Evolutionary conservation across 148 eudicot species (phyloP), one percentile per base, ranked within the genome.

Genomic region (Dianthus caryophyllus): DNA sequence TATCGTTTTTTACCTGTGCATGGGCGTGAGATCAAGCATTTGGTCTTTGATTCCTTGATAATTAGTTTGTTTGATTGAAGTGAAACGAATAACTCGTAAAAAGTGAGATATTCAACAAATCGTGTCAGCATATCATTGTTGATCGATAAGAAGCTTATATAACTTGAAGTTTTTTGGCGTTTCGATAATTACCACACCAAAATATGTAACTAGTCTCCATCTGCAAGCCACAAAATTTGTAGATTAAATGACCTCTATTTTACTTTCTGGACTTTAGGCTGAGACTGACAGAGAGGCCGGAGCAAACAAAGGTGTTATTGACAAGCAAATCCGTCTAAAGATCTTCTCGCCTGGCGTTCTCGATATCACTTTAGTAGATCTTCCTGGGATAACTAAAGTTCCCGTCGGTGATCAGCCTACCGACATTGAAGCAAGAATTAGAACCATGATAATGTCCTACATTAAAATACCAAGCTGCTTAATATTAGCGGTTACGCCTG

Each of bases 391-490:
- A 67, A 91, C 97, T 21, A 91, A 87, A 77, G 97, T 91, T 75
- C 96, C 97, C 56, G 97, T 91, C 72, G 97, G 97, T 74, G 97
- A 91, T 67, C 97, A 91, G 76, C 97, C 96, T 55, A 75, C 96
- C 38, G 97, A 91, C 80, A 87, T 91, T 69, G 97, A 91, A 79
- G 83, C 85, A 67, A 81, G 90, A 30, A 91, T 91, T 66, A 82
- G 97, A 66, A 88, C 91, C 25, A 91, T 91, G 97, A 91, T 91
- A 72, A 84, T 85, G 88, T 83, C 90, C 43, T 84, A 83, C 63
- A 91, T 88, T 64, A 85, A 85, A 75, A 75, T 77, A 25, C 82
- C 83, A 71, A 87, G 81, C 74, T 88, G 92, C 69, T 73, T 91
- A 68, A 88, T 91, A 74, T 72, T 91, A 70, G 97, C 97, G 74